phyloP scores from a whole-genome alignment of 768 basidiomycete genomes.

The Floccularia luteovirens region DNA sequence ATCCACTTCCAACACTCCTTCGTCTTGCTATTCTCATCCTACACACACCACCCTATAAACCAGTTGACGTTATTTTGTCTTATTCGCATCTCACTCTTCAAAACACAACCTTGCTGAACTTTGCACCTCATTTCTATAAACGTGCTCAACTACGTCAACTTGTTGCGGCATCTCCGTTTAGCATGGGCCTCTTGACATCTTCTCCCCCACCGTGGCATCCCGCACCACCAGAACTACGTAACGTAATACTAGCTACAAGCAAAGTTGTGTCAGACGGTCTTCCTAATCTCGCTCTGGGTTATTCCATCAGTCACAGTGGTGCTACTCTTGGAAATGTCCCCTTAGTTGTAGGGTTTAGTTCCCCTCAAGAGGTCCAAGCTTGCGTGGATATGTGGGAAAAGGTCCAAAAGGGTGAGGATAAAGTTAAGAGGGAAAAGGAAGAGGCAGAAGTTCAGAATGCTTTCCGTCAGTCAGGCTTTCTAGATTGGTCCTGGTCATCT shows the following conservation, averaged over 20 bases:
- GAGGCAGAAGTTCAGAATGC: constrained; percentile 34
- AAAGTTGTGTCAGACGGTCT: constrained; percentile 38
- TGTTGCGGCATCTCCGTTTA: constrained; percentile 74
- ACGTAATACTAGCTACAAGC: constrained; percentile 32
- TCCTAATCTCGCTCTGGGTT: constrained; percentile 68
- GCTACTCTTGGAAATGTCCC: constrained; percentile 38
- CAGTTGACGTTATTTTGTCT: constrained; percentile 73
- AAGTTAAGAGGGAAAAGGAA: constrained; percentile 28
- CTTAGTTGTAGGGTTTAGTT: constrained; percentile 67
- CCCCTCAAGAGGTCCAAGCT: constrained; percentile 67
- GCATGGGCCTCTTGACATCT: constrained; percentile 70
- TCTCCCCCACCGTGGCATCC: constrained; percentile 70
- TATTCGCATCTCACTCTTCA: constrained; percentile 80
- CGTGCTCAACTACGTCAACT: constrained; percentile 66
- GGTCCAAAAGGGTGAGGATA: constrained; percentile 29
- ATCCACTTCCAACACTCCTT: constrained; percentile 76
- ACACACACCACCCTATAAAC: constrained; percentile 56
- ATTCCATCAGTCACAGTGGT: constrained; percentile 44
- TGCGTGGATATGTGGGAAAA: constrained; percentile 63
- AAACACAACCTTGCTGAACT: constrained; percentile 52
- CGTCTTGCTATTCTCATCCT: constrained; percentile 72
- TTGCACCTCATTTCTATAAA: constrained; percentile 44
- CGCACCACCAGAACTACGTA: constrained; percentile 43
- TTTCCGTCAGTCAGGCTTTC: constrained; percentile 42
- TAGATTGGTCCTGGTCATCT: constrained; percentile 72